Evolutionary conservation across 495 filamentous ascomycete genomes (phyloP).

Genomic region (Gamarada debralockiae): DNA sequence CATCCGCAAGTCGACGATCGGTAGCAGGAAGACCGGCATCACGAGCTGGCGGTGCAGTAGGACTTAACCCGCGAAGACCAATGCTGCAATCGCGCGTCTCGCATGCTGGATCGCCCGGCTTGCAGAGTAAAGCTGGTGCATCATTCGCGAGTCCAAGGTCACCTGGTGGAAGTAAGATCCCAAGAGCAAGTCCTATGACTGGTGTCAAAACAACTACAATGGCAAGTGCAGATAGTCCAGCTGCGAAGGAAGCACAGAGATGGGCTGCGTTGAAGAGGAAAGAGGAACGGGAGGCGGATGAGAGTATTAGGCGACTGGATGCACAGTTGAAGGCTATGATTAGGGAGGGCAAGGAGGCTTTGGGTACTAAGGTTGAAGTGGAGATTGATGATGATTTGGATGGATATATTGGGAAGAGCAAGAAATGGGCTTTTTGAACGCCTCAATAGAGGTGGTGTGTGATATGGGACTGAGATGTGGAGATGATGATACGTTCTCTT

Average conservation of each 20-base stretch:
- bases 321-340: conserved; percentile 80
- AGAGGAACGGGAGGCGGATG: conserved; percentile 75
- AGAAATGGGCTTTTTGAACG: conserved; percentile 16
- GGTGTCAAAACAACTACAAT: not conserved
- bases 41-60: conserved; percentile 25
- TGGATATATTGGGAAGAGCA: not conserved
- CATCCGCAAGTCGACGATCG: conserved; percentile 10
- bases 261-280: conserved; percentile 61
- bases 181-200: conserved; percentile 16
- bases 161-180: conserved; percentile 18
- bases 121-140: conserved; percentile 40
- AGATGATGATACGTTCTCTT: too few relatives aligned
- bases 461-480: too few relatives aligned
- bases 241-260: conserved; percentile 59
- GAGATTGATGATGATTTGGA: conserved; percentile 44
- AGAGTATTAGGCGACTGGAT: conserved; percentile 73
- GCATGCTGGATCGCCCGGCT: conserved; percentile 39
- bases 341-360: conserved; percentile 76
- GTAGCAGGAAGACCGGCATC: conserved; percentile 9
- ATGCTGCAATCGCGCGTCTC: conserved; percentile 38
- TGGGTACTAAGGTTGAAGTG: conserved; percentile 76
- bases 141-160: conserved; percentile 49
- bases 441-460: not conserved
- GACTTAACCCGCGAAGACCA: conserved; percentile 26
- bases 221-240: conserved; percentile 25